Base-by-base conservation (phyloP, 2,329 filamentous ascomycete genomes). In the Nemania abortiva region DNA sequence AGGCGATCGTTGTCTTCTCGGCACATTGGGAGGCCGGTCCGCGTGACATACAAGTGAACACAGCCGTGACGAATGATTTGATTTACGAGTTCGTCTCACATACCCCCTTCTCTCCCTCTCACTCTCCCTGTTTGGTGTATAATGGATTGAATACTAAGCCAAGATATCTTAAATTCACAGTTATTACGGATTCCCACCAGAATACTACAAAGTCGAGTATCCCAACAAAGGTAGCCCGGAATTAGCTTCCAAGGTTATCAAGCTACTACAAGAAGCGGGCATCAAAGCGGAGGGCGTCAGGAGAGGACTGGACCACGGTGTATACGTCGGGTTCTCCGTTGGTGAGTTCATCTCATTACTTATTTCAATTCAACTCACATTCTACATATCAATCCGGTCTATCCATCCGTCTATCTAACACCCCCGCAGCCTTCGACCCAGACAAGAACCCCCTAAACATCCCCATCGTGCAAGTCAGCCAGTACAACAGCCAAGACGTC, bases 1-100 rank as follows among this genome's bases (percentile, higher is more conserved):
- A 88, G 70, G 92, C 91, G 1, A 86, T 94, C 18, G 88, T 94
- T 0, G 90, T 94, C 29, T 91, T 95, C 77, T 93, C 91, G 0
- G 92, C 91, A 0, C 92, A 95, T 79, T 94, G 92, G 92, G 89
- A 92, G 80, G 89, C 85, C 54, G 81, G 76, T 63, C 79, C 80
- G 47, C 82, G 85, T 73, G 84, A 82, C 3, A 86, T 93, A 70
- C 83, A 90, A 74, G 85, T 93, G 73, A 93, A 93, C 77, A 88
- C 86, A 9, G 89, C 87, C 2, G 88, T 88, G 65, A 81, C 84
- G n/a, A 89, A 86, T 3, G 87, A 90, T 66, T 76, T 93, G 72
- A 91, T 93, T 59, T 93, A 92, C 77, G 91, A 93, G 87, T 88
- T 79, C 66, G 78, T 76, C 29, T 24, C 9, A 7, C 13, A 52